Evolutionary conservation across 2,329 filamentous ascomycete genomes (phyloP).

Genomic region (Pseudocercospora cruenta): DNA sequence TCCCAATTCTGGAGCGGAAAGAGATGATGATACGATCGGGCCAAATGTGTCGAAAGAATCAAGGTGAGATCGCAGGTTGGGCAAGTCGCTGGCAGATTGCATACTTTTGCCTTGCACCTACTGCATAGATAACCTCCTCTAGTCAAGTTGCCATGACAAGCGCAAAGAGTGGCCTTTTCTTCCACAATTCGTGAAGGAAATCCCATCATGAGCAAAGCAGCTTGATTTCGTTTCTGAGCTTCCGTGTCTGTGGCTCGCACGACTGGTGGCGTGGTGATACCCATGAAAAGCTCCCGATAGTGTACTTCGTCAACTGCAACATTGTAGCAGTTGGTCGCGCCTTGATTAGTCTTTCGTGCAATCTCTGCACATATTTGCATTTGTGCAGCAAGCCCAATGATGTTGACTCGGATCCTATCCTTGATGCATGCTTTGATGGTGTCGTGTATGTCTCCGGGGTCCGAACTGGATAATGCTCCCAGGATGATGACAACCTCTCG

Average conservation of each 20-base stretch:
- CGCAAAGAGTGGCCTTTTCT: constrained; percentile 74
- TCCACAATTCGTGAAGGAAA: constrained; percentile 87
- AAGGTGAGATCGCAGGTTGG: constrained; percentile 89
- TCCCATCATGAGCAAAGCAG: constrained; percentile 88
- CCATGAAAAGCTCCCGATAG: constrained; percentile 86
- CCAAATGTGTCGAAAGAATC: constrained; percentile 90
- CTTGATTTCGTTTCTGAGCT: constrained; percentile 46
- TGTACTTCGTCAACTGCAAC: constrained; percentile 86
- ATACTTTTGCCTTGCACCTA: constrained; percentile 85
- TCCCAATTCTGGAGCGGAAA: constrained; percentile 83
- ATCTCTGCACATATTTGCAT: constrained; percentile 91
- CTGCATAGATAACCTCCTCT: constrained; percentile 90
- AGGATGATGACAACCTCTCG: constrained; percentile 90
- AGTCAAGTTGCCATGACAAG: constrained; percentile 82
- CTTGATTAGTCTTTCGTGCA: constrained; percentile 82
- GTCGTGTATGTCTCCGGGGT: constrained; percentile 93
- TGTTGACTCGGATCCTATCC: constrained; percentile 82
- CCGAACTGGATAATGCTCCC: constrained; percentile 84
- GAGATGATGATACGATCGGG: constrained; percentile 89
- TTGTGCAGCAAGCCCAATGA: constrained; percentile 89
- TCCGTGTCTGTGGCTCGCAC: constrained; percentile 58
- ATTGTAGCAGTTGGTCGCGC: constrained; percentile 74
- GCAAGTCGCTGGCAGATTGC: constrained; percentile 85
- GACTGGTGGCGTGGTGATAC: constrained; percentile 84
- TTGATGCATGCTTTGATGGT: constrained; percentile 78